These are phyloP conservation scores for Chlorella ohadii DNA, from an alignment of 139 green algal genomes.

Conservation along the genomic window DNA sequence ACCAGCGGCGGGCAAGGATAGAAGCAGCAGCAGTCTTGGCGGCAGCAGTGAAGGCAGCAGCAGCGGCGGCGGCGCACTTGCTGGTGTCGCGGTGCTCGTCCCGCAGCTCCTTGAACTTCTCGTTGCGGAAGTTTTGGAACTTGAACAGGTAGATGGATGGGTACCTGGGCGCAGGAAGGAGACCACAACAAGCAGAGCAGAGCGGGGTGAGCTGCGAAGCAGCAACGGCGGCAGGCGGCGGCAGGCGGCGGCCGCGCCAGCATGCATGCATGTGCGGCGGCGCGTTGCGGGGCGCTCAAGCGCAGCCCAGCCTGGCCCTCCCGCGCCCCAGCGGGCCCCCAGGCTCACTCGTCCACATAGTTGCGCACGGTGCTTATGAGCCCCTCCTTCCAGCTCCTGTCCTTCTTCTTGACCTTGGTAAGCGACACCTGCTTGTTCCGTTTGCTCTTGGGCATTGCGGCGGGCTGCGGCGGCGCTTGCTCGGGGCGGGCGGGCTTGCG, in stretches of 20 bases:
- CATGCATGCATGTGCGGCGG: not conserved
- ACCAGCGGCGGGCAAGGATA: too few relatives aligned
- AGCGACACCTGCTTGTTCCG: conserved; percentile 86
- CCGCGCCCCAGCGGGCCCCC: not conserved
- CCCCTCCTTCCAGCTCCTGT: conserved; percentile 89
- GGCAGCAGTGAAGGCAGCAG: not conserved
- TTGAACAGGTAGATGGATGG: conserved; percentile 86
- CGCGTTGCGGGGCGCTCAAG: not conserved
- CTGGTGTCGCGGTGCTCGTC: conserved; percentile 75
- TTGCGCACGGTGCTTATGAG: conserved; percentile 80
- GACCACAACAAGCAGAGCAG: too few relatives aligned
- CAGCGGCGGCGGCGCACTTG: conserved; percentile 61
- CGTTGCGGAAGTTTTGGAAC: conserved; percentile 94
- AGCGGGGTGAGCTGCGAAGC: too few relatives aligned
- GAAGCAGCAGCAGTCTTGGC: too few relatives aligned
- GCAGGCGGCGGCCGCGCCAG: not conserved
- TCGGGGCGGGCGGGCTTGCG: too few relatives aligned
- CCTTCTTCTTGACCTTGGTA: conserved; percentile 96
- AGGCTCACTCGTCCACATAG: conserved; percentile 78
- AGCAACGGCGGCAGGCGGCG: not conserved
- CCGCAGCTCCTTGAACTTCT: conserved; percentile 92
- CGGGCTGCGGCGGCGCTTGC: not conserved
- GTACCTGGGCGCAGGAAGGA: conserved; percentile 68
- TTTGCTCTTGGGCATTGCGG: conserved; percentile 90
- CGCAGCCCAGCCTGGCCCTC: not conserved